phyloP scores from a whole-genome alignment of 495 filamentous ascomycete genomes.

The Viridothelium virens region DNA sequence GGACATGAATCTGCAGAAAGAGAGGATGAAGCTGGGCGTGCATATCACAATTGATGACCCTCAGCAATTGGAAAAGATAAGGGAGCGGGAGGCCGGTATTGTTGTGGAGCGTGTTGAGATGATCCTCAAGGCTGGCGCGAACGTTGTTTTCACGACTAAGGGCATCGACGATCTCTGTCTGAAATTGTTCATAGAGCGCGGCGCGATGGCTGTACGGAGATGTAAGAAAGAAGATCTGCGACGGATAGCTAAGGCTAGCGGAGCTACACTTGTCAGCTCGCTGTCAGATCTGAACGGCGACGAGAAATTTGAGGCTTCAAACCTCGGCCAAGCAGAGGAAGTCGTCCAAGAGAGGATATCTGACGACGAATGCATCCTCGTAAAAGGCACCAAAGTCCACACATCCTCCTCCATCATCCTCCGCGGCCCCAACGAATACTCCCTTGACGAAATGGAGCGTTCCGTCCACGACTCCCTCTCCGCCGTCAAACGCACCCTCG shows the following conservation, averaged over 20 bases:
- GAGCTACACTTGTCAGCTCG: conserved; percentile 83
- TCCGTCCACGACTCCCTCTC: conserved; percentile 95
- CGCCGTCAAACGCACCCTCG: conserved; percentile 92
- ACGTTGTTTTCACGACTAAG: conserved; percentile 94
- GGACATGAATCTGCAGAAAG: conserved; percentile 98
- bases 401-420: conserved; percentile 94
- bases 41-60: conserved; percentile 98
- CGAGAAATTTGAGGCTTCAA: conserved; percentile 87
- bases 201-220: conserved; percentile 89
- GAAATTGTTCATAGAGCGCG: conserved; percentile 90
- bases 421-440: conserved; percentile 91
- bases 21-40: conserved; percentile 97
- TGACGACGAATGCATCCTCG: conserved; percentile 95
- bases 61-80: conserved; percentile 92
- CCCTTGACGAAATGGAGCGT: conserved; percentile 98
- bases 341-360: conserved; percentile 95
- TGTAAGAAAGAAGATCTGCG: conserved; percentile 99
- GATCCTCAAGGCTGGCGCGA: conserved; percentile 95
- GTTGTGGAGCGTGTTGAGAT: conserved; percentile 91
- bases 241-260: conserved; percentile 91
- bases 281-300: conserved; percentile 96
- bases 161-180: conserved; percentile 94
- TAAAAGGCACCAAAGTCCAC: conserved; percentile 91
- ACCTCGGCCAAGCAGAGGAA: conserved; percentile 86
- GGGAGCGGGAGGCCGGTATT: conserved; percentile 83